Evolutionary conservation across 1,139 yeast genomes (phyloP), one percentile per base, ranked within the genome.

Genomic region (Magnusiomyces clavatus): DNA sequence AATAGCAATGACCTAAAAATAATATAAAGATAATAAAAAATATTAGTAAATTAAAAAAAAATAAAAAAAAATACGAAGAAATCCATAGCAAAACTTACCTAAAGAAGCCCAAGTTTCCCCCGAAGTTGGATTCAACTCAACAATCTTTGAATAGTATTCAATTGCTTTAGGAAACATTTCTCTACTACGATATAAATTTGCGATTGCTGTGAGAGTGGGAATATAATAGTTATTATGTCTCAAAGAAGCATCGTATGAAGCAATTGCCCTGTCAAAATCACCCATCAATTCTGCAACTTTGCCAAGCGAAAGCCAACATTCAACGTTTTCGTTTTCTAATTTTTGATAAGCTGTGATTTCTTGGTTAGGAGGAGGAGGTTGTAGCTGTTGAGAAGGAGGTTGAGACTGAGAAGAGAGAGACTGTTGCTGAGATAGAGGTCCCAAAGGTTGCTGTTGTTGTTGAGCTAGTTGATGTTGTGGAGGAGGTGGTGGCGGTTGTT

Each of bases 51-150:
- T 12, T 16, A 20, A 34, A 6, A 48, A 48, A 29, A 43, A 36
- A 29, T 37, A 39, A 44, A 46, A 20, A 29, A 43, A 12, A 47
- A 37, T 13, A n/a, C 47, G 14, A 20, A 43, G 40, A 20, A 48
- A 43, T 10, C n/a, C 11, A 40, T 17, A 31, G n/a, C n/a, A 38
- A 45, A 31, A 48, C 53, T 11, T 47, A 51, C 57, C 58, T 59
- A 92, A 74, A 29, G 94, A 78, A 0, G 97, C 97, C 98, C 98
- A 92, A 43, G 95, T 87, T 63, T 90, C 97, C 54, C 97, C 97
- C 60, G 88, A 84, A 66, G 86, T 92, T 19, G 90, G 94, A 61
- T 83, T 82, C 55, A 86, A 77, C 55, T 84, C 79, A 56, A 92
- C 72, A 2, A 96, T 95, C 60, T 88, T 80, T 69, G 90, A 95